Evolutionary conservation across 441 rosid genomes (phyloP).

Genomic region (Erodium trifolium): DNA sequence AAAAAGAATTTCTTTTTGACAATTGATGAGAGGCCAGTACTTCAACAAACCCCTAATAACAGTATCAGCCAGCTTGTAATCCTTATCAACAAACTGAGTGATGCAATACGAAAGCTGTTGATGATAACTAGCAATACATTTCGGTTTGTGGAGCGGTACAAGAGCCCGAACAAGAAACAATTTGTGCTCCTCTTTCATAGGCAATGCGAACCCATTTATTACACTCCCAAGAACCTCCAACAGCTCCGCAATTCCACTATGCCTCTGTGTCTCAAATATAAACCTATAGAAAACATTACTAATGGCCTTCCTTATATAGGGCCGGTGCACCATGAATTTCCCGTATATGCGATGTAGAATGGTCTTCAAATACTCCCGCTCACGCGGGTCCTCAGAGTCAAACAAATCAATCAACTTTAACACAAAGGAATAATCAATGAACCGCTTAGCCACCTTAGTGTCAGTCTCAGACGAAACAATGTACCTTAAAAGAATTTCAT

Average conservation of each 20-base stretch:
- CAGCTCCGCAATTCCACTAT: conserved; percentile 80
- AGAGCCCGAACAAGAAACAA: conserved; percentile 78
- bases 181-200: conserved; percentile 95
- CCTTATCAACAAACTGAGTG: conserved; percentile 35
- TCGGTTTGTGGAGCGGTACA: conserved; percentile 87
- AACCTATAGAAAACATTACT: conserved; percentile 73
- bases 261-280: conserved; percentile 84
- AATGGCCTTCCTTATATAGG: conserved; percentile 70
- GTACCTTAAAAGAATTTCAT: conserved; percentile 19
- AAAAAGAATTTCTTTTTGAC: conserved; percentile 83
- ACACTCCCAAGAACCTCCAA: conserved; percentile 89
- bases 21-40: conserved; percentile 87
- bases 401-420: conserved; percentile 70
- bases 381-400: conserved; percentile 81
- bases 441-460: conserved; percentile 37
- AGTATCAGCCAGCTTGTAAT: conserved; percentile 71
- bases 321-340: conserved; percentile 14
- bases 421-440: conserved; percentile 78
- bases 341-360: too few relatives aligned
- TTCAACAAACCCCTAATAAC: conserved; percentile 84
- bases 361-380: conserved; percentile 79
- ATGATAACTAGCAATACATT: conserved; percentile 55
- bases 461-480: conserved; percentile 22
- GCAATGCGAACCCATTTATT: conserved; percentile 89
- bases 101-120: conserved; percentile 87